phyloP scores from a whole-genome alignment of 108 stramenopile genomes.

The Skeletonema costatum region DNA sequence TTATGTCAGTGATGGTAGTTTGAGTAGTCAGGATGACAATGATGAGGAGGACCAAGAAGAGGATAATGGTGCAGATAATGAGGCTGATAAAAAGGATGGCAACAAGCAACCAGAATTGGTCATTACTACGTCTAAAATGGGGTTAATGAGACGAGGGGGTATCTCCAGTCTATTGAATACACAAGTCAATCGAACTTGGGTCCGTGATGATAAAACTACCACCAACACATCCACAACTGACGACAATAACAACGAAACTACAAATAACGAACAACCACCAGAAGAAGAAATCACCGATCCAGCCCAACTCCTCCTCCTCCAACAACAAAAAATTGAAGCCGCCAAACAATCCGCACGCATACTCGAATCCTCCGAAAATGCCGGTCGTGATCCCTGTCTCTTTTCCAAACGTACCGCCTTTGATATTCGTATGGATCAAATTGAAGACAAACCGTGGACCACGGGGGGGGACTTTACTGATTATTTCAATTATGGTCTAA shows the following conservation, averaged over 20 bases:
- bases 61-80: conserved; percentile 32
- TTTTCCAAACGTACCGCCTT: conserved; percentile 91
- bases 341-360: conserved; percentile 69
- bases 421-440: conserved; percentile 92
- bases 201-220: conserved; percentile 31
- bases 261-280: conserved; percentile 19
- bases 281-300: conserved; percentile 80
- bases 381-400: conserved; percentile 87
- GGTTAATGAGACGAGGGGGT: conserved; percentile 79
- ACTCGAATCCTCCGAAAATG: conserved; percentile 86
- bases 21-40: conserved; percentile 8
- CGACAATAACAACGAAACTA: conserved; percentile 9
- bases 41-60: conserved; percentile 25
- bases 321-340: conserved; percentile 81
- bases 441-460: conserved; percentile 91
- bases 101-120: conserved; percentile 54
- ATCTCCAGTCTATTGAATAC: conserved; percentile 42
- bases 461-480: conserved; percentile 69
- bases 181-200: conserved; percentile 84
- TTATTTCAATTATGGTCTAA: conserved; percentile 88
- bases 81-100: not conserved
- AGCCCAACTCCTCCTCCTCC: conserved; percentile 69
- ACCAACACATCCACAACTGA: not conserved
- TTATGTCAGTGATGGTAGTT: conserved; percentile 72
- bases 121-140: conserved; percentile 74